Evolutionary conservation across 1,284 basidiomycete species (phyloP).

Genomic region (Cutaneotrichosporon curvatum): DNA sequence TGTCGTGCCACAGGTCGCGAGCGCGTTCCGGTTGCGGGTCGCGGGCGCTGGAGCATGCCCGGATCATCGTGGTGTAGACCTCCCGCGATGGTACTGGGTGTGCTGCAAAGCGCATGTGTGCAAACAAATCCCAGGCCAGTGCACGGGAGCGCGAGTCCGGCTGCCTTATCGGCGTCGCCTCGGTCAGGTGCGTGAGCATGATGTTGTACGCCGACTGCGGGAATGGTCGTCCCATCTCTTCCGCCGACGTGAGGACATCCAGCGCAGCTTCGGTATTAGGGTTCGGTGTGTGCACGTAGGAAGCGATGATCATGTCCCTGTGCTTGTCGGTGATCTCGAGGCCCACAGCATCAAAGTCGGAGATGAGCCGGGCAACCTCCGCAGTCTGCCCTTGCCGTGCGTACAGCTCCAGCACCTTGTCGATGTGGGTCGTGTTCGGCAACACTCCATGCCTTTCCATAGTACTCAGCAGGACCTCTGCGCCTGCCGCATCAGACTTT

Average conservation of each 20-base stretch:
- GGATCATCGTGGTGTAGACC: constrained; percentile 81
- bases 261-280: constrained; percentile 34
- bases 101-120: constrained; percentile 91
- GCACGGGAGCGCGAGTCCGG: constrained; percentile 45
- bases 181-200: constrained; percentile 39
- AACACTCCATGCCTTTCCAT: constrained; percentile 17
- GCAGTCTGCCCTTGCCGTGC: constrained; percentile 19
- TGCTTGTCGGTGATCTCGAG: constrained; percentile 15
- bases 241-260: constrained; percentile 36
- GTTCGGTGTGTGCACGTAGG: constrained; percentile 18
- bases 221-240: constrained; percentile 37
- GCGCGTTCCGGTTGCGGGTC: constrained; percentile 79
- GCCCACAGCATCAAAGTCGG: constrained; percentile 21
- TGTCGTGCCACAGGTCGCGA: constrained; percentile 86
- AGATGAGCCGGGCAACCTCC: constrained; percentile 19
- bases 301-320: constrained; percentile 28
- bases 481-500: constrained; percentile 9
- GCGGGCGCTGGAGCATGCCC: constrained; percentile 60
- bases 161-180: constrained; percentile 14
- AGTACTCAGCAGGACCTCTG: constrained; percentile 14
- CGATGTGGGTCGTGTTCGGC: constrained; percentile 9
- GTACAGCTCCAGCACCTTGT: constrained; percentile 18
- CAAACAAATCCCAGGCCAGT: constrained; percentile 86
- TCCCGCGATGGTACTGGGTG: constrained; percentile 69
- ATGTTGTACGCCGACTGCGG: constrained; percentile 44